These are phyloP conservation scores for Pseudozyma flocculosa DNA, from an alignment of 1,284 basidiomycete genomes.

Conservation along the genomic window DNA sequence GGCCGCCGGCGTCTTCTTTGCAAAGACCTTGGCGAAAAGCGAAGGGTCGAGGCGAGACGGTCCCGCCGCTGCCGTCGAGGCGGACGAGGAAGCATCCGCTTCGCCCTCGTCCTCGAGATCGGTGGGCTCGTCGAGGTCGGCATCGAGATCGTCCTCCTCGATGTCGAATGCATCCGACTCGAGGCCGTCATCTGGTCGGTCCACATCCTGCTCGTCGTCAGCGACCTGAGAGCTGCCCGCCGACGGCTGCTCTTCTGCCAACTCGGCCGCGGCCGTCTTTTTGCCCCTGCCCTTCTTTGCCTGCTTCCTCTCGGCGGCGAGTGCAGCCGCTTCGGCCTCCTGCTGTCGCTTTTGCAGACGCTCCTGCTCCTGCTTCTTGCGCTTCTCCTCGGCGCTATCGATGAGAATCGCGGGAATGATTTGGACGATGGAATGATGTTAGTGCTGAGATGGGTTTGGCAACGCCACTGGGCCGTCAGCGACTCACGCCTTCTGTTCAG, in stretches of 20 bases:
- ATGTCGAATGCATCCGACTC: neutral
- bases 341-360: slow-evolving; percentile 11
- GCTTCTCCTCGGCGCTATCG: slow-evolving; percentile 19
- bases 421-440: no score
- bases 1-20: slow-evolving; percentile 20
- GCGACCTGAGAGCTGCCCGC: neutral
- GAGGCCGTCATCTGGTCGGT: slow-evolving; percentile 1
- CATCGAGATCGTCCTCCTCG: neutral
- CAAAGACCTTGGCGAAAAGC: slow-evolving; percentile 44
- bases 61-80: slow-evolving; percentile 3
- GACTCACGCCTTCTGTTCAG: slow-evolving; percentile 16
- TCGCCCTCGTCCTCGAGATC: neutral
- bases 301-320: neutral
- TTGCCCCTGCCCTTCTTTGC: neutral
- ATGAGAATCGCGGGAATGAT: no score
- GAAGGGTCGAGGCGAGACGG: slow-evolving; percentile 41
- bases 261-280: neutral
- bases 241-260: neutral
- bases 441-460: no score
- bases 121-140: neutral
- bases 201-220: neutral
- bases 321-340: neutral
- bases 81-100: no score
- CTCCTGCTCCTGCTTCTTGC: slow-evolving; percentile 17
- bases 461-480: no score